phyloP scores from a whole-genome alignment of 192 early-diverging fungal species.

The Irineochytrium annulatum region DNA sequence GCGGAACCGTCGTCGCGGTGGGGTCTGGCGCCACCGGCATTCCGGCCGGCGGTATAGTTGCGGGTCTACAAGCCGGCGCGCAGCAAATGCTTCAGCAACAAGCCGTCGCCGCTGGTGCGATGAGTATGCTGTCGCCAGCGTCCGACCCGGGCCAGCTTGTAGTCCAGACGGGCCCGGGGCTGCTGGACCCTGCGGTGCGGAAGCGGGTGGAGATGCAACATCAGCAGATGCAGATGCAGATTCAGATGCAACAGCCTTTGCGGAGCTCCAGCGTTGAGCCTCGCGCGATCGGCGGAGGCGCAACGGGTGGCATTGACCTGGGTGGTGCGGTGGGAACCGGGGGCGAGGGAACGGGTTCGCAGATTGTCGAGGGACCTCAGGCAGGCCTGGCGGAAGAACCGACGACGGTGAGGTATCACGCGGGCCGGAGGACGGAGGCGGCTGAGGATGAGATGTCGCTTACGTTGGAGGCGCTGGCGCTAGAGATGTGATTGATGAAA shows the following conservation, averaged over 20 bases:
- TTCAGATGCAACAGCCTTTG: background rate
- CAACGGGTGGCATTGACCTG: background rate
- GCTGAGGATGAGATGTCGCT: constrained; percentile 18
- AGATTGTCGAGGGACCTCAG: background rate
- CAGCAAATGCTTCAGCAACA: too few species aligned
- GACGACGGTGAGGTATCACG: too few species aligned
- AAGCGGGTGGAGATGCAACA: background rate
- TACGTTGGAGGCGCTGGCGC: constrained; percentile 25
- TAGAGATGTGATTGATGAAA: constrained; percentile 29
- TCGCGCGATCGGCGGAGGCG: background rate
- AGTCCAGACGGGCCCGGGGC: too few species aligned
- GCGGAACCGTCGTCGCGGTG: background rate
- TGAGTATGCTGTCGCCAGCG: background rate
- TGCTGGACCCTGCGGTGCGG: background rate
- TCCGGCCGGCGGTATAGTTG: background rate
- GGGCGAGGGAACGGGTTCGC: constrained; percentile 6
- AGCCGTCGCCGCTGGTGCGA: background rate
- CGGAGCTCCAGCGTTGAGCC: background rate
- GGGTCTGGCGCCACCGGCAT: background rate
- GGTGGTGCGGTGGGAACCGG: background rate
- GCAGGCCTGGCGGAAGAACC: too few species aligned
- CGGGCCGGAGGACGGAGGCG: constrained; percentile 4
- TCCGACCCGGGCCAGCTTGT: background rate
- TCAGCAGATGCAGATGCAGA: background rate
- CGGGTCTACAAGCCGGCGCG: too few species aligned